Conservation (phyloP, 2,329 filamentous ascomycete genomes). For the Exserohilum turcica region DNA sequence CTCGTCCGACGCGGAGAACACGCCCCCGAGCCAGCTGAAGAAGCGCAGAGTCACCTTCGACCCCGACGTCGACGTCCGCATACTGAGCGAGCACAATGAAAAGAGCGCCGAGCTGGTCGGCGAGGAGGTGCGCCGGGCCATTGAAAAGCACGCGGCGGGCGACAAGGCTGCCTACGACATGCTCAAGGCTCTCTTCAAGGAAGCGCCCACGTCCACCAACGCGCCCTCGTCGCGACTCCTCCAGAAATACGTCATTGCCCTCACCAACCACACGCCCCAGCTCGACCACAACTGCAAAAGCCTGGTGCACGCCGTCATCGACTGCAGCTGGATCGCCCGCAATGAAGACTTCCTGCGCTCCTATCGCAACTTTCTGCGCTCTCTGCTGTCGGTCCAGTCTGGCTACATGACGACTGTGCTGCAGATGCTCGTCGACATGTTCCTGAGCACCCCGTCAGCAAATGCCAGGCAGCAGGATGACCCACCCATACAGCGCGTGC, state of each 20-base stretch:
- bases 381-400: constrained; percentile 80
- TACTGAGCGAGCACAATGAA: constrained; percentile 52
- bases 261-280: constrained; percentile 61
- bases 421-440: constrained; percentile 78
- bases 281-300: constrained; percentile 63
- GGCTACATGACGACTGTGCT: constrained; percentile 76
- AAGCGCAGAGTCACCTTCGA: constrained; percentile 56
- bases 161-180: constrained; percentile 63
- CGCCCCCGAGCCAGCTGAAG: constrained; percentile 48
- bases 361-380: constrained; percentile 62
- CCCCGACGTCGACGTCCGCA: constrained; percentile 53
- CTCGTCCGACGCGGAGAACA: constrained; percentile 41
- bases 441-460: constrained; percentile 65
- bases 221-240: constrained; percentile 59
- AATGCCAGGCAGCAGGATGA: constrained; percentile 60
- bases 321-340: constrained; percentile 65
- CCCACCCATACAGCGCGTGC: constrained; percentile 63
- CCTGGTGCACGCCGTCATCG: constrained; percentile 62
- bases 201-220: constrained; percentile 54
- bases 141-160: constrained; percentile 58
- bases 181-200: constrained; percentile 59
- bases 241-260: constrained; percentile 63
- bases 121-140: constrained; percentile 65
- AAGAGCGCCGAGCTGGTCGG: constrained; percentile 63
- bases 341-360: constrained; percentile 64